Evolutionary conservation across 2,329 filamentous ascomycete species (phyloP).

Genomic region (Trichoderma sp.): DNA sequence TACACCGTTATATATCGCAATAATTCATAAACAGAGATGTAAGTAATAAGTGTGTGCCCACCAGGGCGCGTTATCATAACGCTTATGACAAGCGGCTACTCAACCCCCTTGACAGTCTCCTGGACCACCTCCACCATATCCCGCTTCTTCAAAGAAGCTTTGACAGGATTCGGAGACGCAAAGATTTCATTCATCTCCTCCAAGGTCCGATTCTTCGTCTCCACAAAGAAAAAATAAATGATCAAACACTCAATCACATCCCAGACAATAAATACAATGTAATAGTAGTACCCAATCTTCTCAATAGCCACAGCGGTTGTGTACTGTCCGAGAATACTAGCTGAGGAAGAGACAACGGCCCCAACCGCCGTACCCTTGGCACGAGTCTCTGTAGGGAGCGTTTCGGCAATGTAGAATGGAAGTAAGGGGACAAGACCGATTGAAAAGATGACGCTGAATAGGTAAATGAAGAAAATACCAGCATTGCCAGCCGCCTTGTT

Average conservation of each 20-base stretch:
- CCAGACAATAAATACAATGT: constrained; percentile 36
- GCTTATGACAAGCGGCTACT: not conserved
- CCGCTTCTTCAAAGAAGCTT: constrained; percentile 15
- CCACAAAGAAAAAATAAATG: constrained; percentile 37
- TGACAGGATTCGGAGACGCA: constrained; percentile 24
- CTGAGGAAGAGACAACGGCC: constrained; percentile 12
- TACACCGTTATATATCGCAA: not conserved
- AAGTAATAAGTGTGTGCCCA: not conserved
- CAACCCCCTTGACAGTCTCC: not conserved
- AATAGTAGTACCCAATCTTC: constrained; percentile 37
- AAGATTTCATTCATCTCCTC: constrained; percentile 31
- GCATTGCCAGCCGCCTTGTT: constrained; percentile 55
- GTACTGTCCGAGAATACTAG: constrained; percentile 18
- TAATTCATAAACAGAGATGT: not conserved
- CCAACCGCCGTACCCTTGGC: constrained; percentile 22
- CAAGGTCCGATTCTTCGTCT: constrained; percentile 29
- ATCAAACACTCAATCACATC: constrained; percentile 28
- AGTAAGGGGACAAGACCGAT: constrained; percentile 20
- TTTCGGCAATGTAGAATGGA: constrained; percentile 24
- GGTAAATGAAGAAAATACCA: constrained; percentile 56
- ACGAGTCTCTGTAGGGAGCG: constrained; percentile 22
- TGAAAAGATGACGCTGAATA: constrained; percentile 47
- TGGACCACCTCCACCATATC: not conserved
- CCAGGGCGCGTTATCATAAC: not conserved
- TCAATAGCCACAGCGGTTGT: constrained; percentile 12